A percentile compares a stretch with the other conserved stretches of the same genome.
Conservation (phyloP, 208 protist genomes). For the Leishmania lainsoni region DNA sequence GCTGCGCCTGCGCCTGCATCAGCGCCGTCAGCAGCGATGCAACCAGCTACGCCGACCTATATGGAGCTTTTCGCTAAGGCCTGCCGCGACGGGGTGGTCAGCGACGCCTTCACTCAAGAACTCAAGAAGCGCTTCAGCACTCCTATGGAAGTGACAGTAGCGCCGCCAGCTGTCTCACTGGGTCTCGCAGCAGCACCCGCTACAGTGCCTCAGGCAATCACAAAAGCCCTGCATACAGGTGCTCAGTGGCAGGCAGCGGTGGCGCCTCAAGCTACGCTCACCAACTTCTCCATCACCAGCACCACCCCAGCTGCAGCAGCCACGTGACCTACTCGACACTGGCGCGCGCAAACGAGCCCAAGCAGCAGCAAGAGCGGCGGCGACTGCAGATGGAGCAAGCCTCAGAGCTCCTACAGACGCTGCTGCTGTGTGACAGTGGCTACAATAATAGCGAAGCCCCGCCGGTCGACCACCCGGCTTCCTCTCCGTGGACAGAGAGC, state of each 20-base stretch:
- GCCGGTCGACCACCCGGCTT: constrained; percentile 31
- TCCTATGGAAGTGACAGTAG: constrained; percentile 37
- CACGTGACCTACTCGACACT: constrained; percentile 10
- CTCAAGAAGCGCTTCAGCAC: constrained; percentile 51
- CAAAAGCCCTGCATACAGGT: constrained; percentile 8
- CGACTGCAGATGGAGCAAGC: constrained; percentile 22
- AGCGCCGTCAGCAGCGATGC: constrained; percentile 2
- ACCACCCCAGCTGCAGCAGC: neutral
- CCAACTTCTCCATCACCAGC: constrained; percentile 13
- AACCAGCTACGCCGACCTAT: constrained; percentile 18
- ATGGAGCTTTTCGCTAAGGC: constrained; percentile 26
- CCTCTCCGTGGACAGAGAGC: constrained; percentile 25
- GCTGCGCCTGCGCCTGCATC: neutral
- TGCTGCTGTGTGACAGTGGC: constrained; percentile 55
- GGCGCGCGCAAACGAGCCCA: constrained; percentile 15
- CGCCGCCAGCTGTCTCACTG: constrained; percentile 7
- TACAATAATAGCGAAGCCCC: constrained; percentile 43
- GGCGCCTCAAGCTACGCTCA: constrained; percentile 6
- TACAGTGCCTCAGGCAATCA: neutral
- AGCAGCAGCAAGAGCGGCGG: constrained; percentile 31
- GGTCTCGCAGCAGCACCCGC: too few species aligned
- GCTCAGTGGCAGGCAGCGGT: constrained; percentile 5
- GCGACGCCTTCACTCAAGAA: constrained; percentile 33
- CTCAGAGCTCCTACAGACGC: constrained; percentile 37
- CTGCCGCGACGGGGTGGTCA: constrained; percentile 34